These are phyloP conservation scores for Lecanicillium sp. DNA, from an alignment of 2,329 filamentous ascomycete genomes.

Conservation along the genomic window DNA sequence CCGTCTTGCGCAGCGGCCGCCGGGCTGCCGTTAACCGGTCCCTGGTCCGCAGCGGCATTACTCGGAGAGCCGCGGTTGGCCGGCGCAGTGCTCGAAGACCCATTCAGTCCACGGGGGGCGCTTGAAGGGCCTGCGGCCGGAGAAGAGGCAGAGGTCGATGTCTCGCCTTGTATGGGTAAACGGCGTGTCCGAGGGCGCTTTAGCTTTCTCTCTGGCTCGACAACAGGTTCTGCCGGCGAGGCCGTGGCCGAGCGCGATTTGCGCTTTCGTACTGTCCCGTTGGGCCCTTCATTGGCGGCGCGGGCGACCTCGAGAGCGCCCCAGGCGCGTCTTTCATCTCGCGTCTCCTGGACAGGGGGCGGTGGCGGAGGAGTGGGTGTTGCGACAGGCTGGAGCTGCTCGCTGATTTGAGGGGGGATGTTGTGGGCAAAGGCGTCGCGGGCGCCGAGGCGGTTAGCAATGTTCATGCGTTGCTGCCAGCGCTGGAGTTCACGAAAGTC, in stretches of 20 bases:
- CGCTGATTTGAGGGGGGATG: constrained; percentile 49
- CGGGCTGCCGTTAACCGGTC: constrained; percentile 1
- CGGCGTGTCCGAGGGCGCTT: constrained; percentile 80
- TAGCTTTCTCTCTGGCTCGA: constrained; percentile 71
- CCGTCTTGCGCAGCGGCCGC: not conserved
- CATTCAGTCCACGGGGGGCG: not conserved
- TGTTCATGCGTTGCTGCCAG: constrained; percentile 78
- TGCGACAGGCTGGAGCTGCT: constrained; percentile 45
- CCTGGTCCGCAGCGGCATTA: constrained; percentile 8
- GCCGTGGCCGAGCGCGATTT: constrained; percentile 63
- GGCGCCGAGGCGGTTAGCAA: constrained; percentile 73
- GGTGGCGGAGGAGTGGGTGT: constrained; percentile 29
- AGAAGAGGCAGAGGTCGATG: constrained; percentile 32
- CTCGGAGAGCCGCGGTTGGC: not conserved
- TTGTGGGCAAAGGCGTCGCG: constrained; percentile 62
- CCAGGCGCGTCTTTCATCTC: constrained; percentile 81
- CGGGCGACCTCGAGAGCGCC: constrained; percentile 81
- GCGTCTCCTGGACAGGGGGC: constrained; percentile 55
- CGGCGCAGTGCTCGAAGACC: not conserved
- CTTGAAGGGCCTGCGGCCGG: constrained; percentile 19
- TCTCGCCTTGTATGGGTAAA: constrained; percentile 41
- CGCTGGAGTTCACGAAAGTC: constrained; percentile 56
- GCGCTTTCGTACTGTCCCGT: constrained; percentile 51
- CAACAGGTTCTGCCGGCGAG: constrained; percentile 60
- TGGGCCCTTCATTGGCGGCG: constrained; percentile 30